Evolutionary conservation across 768 basidiomycete species (phyloP), one percentile per base, ranked within the genome.

Genomic region (Lactarius quietus): DNA sequence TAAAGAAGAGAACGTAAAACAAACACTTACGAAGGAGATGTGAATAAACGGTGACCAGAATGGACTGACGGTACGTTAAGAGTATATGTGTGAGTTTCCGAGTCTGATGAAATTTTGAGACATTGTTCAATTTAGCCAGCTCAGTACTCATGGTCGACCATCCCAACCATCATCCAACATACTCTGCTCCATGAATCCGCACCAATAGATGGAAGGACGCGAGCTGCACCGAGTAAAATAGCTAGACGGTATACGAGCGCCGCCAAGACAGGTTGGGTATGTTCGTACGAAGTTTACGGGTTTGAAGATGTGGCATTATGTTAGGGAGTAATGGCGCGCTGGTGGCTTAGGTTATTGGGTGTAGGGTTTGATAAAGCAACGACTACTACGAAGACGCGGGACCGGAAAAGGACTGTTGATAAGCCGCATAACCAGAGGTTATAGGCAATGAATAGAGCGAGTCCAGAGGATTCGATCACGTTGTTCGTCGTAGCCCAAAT

Each of bases 371-470:
- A 56, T 58, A 43, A 29, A 54, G 51, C 53, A 45, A n/a, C 10
- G 17, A 82, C 88, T 75, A 93, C 91, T 92, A 92, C 58, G 89
- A 87, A 14, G 88, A 88, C 39, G 86, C 85, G 12, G 87, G 84
- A 72, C 90, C 87, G 31, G 85, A 86, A 68, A 87, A 86, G 0
- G 89, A 86, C 61, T 84, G 83, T 69, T 86, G 84, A 74, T 90
- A 90, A 88, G 20, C 90, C 90, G 72, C 92, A 93, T 38, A 94
- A 80, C 93, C 93, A 95, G 38, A 95, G 84, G 68, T 93, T 93
- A 75, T 92, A 94, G 7, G 93, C 92, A 48, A 97, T 84, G 74
- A 95, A 93, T 31, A 95, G 80, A 3, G 92, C 88, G 31, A 98
- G 84, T 56, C 91, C 86, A 3, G 90, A 88, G 3, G 93, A 93